Percentiles rank a stretch among this genome's conserved stretches.
These are phyloP conservation scores for Daldinia loculata DNA, from an alignment of 495 filamentous ascomycete genomes.

Conservation along the genomic window DNA sequence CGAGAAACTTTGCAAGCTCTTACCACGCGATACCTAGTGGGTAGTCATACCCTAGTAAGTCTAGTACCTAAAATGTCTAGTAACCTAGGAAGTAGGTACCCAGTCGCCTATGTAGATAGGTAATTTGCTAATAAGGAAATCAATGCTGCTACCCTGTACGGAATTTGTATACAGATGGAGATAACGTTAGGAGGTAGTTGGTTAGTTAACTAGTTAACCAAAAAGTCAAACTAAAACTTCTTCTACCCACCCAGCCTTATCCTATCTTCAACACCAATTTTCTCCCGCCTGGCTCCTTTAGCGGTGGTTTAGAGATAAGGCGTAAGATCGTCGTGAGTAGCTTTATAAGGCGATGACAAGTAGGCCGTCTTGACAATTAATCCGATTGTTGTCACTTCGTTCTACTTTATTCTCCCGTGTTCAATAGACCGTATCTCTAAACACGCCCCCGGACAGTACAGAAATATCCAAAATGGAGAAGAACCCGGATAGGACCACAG, in stretches of 20 bases:
- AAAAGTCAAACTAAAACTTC: background rate
- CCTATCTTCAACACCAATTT: background rate
- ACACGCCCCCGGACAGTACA: background rate
- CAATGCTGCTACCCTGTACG: background rate
- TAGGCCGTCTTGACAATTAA: background rate
- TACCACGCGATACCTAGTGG: background rate
- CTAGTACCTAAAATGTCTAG: background rate
- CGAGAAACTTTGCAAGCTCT: background rate
- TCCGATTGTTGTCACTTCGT: background rate
- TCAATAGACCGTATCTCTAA: background rate
- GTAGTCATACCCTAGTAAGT: background rate
- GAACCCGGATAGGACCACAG: conserved; percentile 10
- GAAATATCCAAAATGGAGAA: conserved; percentile 24
- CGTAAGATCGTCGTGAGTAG: background rate
- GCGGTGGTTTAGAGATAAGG: background rate
- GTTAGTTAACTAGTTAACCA: background rate
- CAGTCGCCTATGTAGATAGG: background rate
- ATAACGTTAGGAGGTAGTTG: no score
- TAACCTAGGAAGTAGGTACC: background rate
- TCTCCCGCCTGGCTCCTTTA: background rate
- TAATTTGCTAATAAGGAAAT: background rate
- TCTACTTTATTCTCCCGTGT: background rate
- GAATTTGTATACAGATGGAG: background rate
- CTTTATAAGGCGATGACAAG: conserved; percentile 1
- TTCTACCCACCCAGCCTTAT: background rate